Evolutionary conservation across 805 yeast species (phyloP), one percentile per base, ranked within the genome.

Genomic region (Kodamaea kaohsiungensis): DNA sequence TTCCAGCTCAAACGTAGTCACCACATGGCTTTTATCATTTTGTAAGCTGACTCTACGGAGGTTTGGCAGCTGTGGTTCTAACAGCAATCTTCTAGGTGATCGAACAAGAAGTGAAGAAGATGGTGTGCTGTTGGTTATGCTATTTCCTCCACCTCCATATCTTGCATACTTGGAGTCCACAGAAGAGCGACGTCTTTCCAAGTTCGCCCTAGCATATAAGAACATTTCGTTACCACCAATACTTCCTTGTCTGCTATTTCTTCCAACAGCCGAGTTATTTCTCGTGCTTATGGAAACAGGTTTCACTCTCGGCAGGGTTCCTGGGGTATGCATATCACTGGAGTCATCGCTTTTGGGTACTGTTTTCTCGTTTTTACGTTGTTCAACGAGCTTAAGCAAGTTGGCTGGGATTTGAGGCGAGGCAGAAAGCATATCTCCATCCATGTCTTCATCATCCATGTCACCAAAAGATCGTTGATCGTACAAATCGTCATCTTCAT

Each of bases 331-430:
- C 12, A 51, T 37, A 37, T 56, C 56, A 46, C 30, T 35, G 19
- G 19, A 37, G 18, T 69, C 69, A 58, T 68, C 65, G 59, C 68
- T 49, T 27, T 54, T 54, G 22, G 62, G 55, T 48, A 64, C 56
- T 54, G 35, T 30, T 12, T 71, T 66, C 57, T 76, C 73, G 54
- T 71, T 72, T 62, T 75, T 73, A 30, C 79, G 70, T 66, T 65
- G 75, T 64, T 79, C 89, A 54, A 78, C 89, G 61, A 81, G 66
- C 60, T 80, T 75, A 40, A 86, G 67, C 15, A 86, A 71, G 46
- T 82, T 82, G 35, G 81, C 81, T 0, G 91, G 91, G 2, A 86
- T 85, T 60, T 86, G 88, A 0, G 91, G 91, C 1, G 89, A 85
- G 3, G 83, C 84, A 0, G 86, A 80, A 19, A 84, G 65, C 18